phyloP scores from a whole-genome alignment of 192 early-diverging fungal species.

The Jimgerdemannia flammicorona region DNA sequence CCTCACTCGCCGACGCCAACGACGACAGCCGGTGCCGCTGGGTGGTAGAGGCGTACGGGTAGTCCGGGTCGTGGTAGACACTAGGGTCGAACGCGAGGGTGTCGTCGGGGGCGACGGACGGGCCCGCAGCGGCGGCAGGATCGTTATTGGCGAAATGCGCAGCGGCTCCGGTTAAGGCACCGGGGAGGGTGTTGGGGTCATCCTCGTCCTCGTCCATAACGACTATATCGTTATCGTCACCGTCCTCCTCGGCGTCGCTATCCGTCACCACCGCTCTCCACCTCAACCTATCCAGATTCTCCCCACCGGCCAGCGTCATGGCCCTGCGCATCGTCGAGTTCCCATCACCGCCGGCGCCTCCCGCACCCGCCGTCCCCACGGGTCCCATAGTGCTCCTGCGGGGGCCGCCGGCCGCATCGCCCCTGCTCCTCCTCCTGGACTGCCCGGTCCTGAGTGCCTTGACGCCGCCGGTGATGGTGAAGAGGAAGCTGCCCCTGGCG shows the following conservation, averaged over 20 bases:
- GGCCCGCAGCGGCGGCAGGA: background rate
- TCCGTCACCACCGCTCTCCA: background rate
- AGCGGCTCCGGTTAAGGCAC: too few relatives aligned
- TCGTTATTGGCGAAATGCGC: background rate
- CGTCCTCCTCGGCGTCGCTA: background rate
- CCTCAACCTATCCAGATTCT: background rate
- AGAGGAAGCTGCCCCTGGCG: constrained; percentile 10
- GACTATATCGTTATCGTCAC: background rate
- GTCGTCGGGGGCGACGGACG: background rate
- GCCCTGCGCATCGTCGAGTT: background rate
- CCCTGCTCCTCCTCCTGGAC: background rate
- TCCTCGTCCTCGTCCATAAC: background rate
- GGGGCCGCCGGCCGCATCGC: background rate
- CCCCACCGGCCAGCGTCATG: background rate
- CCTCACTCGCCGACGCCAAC: too few relatives aligned
- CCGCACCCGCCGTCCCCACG: background rate
- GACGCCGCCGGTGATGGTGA: constrained; percentile 8
- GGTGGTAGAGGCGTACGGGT: background rate
- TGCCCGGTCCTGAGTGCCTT: background rate
- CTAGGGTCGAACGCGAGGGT: background rate
- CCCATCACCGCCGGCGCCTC: background rate
- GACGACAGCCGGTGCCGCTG: background rate
- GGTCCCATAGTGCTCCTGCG: background rate
- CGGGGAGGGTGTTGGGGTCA: background rate
- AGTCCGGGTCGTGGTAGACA: background rate